Evolutionary conservation across 352 stramenopile species (phyloP), one percentile per base, ranked within the genome.

Genomic region (Salisapilia sapeloensis): DNA sequence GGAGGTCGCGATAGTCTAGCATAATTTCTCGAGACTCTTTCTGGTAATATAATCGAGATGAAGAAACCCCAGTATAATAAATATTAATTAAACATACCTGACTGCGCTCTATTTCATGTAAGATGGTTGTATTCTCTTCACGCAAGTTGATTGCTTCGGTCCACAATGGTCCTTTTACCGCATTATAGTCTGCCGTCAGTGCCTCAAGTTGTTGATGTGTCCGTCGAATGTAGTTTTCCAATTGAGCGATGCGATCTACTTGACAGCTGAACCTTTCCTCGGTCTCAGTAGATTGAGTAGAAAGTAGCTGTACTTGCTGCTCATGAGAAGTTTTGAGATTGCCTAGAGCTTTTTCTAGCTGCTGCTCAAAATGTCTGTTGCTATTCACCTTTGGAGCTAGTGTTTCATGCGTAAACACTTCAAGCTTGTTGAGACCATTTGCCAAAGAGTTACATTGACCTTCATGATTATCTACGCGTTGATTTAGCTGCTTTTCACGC

Each of bases 121-220:
- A 24, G 23, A 85, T 77, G 6, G 62, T 47, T 3, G 64, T 48
- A 34, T 82, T 85, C 28, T 85, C 70, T 38, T 81, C 58, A 18
- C 62, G 46, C 25, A 85, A 25, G 32, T 85, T 82, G 13, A 47
- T 56, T 8, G 60, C 54, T 27, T 64, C 38, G 4, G 62, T 82
- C 27, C 57, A 35, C 20, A 82, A 49, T 12, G 62, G 70, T 1
- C 50, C 65, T 50, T 64, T 77, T 4, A 81, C 54, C n/a, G n/a
- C n/a, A n/a, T n/a, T n/a, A n/a, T n/a, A n/a, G 1, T 36, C 40
- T 4, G 51, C 46, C 9, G 78, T 36, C 4, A 67, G 25, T 3
- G 51, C 34, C 3, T 48, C 47, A 11, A 65, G 24, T n/a, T n/a
- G n/a, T n/a, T n/a, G n/a, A n/a, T n/a, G n/a, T n/a, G n/a, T n/a